phyloP scores from a whole-genome alignment of 2,329 filamentous ascomycete species.

The Aschersonia sp. region DNA sequence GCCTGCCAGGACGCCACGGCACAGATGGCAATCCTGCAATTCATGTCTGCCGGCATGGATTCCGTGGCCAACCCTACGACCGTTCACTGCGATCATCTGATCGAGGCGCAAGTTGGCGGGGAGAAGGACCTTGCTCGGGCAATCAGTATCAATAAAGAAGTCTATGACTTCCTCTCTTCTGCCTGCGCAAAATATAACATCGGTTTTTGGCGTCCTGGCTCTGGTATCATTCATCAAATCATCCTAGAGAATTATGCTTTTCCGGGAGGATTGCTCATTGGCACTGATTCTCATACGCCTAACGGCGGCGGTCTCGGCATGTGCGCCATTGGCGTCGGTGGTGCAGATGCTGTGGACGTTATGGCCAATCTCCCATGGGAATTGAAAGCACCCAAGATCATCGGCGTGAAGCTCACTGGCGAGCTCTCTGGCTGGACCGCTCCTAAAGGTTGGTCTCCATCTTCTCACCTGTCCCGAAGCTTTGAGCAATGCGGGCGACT shows the following conservation, averaged over 20 bases:
- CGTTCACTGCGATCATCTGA: constrained; percentile 98
- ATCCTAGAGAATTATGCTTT: constrained; percentile 98
- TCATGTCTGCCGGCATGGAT: constrained; percentile 98
- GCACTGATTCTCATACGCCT: constrained; percentile 94
- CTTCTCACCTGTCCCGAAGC: background rate
- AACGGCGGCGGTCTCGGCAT: constrained; percentile 95
- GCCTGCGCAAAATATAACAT: constrained; percentile 99
- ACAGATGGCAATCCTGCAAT: constrained; percentile 99
- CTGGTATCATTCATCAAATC: constrained; percentile 99
- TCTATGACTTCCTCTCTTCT: constrained; percentile 90
- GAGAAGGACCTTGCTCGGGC: constrained; percentile 87
- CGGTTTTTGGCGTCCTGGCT: constrained; percentile 97
- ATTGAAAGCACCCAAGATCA: constrained; percentile 91
- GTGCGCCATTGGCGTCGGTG: constrained; percentile 89
- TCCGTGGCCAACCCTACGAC: constrained; percentile 87
- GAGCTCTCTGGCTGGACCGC: constrained; percentile 79
- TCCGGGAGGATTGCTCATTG: constrained; percentile 94
- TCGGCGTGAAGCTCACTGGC: constrained; percentile 91
- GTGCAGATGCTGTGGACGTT: constrained; percentile 96
- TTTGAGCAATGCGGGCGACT: background rate
- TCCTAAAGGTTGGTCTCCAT: constrained; percentile 57
- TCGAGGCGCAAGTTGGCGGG: constrained; percentile 90
- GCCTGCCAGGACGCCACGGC: constrained; percentile 99
- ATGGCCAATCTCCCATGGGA: constrained; percentile 98
- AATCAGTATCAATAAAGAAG: constrained; percentile 92